Evolutionary conservation across 768 basidiomycete species (phyloP).

Genomic region (Lactarius quietus): DNA sequence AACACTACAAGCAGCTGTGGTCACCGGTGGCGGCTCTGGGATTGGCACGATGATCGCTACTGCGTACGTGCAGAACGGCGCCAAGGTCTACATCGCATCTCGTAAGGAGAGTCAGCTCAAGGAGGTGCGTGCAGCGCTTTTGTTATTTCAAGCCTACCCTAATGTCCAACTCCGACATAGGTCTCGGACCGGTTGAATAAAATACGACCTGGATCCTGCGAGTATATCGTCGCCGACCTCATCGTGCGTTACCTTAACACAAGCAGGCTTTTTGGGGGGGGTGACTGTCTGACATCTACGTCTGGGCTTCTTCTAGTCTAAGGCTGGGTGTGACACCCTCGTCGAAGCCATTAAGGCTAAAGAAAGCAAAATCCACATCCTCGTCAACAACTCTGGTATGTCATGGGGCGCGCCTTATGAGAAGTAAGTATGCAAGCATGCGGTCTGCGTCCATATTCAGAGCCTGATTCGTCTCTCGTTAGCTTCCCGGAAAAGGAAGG

Average conservation of each 20-base stretch:
- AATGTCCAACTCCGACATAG: constrained; percentile 39
- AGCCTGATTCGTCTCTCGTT: neutral
- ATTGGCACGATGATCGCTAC: constrained; percentile 83
- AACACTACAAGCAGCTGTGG: constrained; percentile 47
- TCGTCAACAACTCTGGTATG: constrained; percentile 81
- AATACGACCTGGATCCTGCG: constrained; percentile 54
- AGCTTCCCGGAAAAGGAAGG: constrained; percentile 75
- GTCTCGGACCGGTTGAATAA: constrained; percentile 54
- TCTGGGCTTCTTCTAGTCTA: constrained; percentile 44
- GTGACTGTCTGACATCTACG: neutral
- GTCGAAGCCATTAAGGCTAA: constrained; percentile 62
- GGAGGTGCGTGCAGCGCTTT: constrained; percentile 43
- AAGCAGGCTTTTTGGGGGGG: too few relatives aligned
- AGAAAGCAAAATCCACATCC: constrained; percentile 72
- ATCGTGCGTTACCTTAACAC: constrained; percentile 45
- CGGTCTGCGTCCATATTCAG: neutral
- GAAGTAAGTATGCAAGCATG: constrained; percentile 39
- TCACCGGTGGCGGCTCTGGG: constrained; percentile 82
- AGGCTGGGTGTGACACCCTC: constrained; percentile 74
- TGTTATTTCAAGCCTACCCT: constrained; percentile 6
- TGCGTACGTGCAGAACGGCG: constrained; percentile 81
- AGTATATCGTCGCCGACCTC: constrained; percentile 74
- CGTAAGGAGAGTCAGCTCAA: constrained; percentile 76
- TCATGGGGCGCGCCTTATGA: constrained; percentile 73
- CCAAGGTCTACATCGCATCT: constrained; percentile 86